Conservation (phyloP, 2,329 filamentous ascomycete species). For the Pestalotiopsis sp. region DNA sequence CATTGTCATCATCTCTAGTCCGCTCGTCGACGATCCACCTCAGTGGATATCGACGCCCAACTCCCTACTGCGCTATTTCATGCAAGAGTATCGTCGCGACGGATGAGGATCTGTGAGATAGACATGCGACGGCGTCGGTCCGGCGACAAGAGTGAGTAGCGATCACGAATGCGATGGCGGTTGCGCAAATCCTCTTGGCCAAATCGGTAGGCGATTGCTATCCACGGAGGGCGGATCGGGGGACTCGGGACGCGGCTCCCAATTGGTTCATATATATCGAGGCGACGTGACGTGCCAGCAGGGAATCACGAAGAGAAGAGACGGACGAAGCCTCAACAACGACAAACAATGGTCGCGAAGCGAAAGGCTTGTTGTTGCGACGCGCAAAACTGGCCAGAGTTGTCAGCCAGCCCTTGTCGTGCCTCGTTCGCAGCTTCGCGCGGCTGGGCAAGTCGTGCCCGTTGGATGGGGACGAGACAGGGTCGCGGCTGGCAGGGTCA, state of each 20-base stretch:
- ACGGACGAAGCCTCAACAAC: not conserved
- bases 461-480: not conserved
- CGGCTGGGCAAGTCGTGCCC: slow-evolving; percentile 5
- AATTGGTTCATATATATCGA: slow-evolving; percentile 1
- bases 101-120: not conserved
- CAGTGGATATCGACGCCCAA: slow-evolving; percentile 60
- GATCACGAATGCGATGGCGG: not conserved
- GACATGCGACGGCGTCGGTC: slow-evolving; percentile 9
- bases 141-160: slow-evolving; percentile 6
- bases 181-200: not conserved
- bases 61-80: slow-evolving; percentile 47
- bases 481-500: not conserved
- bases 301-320: not conserved
- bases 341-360: not conserved
- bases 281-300: not conserved
- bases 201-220: not conserved
- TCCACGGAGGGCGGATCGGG: not conserved
- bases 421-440: slow-evolving; percentile 8
- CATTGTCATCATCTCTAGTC: slow-evolving; percentile 70
- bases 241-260: not conserved
- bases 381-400: not conserved
- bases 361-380: not conserved
- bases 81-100: slow-evolving; percentile 35
- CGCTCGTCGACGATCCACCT: slow-evolving; percentile 56
- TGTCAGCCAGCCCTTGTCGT: not conserved